Evolutionary conservation across 2,329 filamentous ascomycete species (phyloP), one percentile per base, ranked within the genome.

Genomic region (Trichophyton equinum): DNA sequence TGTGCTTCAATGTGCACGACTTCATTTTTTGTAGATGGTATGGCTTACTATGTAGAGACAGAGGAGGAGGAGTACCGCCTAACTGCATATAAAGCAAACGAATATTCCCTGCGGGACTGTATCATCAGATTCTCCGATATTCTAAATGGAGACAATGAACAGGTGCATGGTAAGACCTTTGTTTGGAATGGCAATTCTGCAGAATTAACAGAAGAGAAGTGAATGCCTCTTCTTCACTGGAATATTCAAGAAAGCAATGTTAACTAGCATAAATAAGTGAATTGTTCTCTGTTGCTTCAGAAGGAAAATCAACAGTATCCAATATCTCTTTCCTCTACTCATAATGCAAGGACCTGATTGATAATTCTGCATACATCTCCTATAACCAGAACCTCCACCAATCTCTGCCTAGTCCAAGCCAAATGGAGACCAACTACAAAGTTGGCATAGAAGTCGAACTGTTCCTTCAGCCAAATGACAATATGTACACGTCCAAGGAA

Each of bases 1-100:
- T 9, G 68, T 68, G 40, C 61, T 70, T 0, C 18, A 67, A 2
- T 63, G 66, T 62, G 60, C 47, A 22, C 62, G 63, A n/a, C 20
- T 15, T 25, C 61, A 55, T 9, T 57, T 51, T 44, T 60, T 15
- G 66, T 71, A 42, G 36, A 67, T 22, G 69, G 68, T 3, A 59
- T 63, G 42, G 67, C 65, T 8, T 71, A 67, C 62, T 55, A 65
- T 62, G 66, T 69, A 22, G 20, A 56, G 15, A 56, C 22, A 13
- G 22, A 59, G 38, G 38, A 59, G 13, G 33, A 63, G 38, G 47
- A 30, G 7, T 36, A 56, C 5, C 53, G 44, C 33, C 49, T 63
- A 9, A 38, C 42, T n/a, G 33, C 40, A 13, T 61, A 63, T 42
- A 57, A 61, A 30, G 60, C 62, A 33, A 40, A 56, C 3, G 46